Percentiles rank a stretch among this genome's conserved stretches.
Evolutionary conservation across 164 flowering plant genomes (phyloP).

Genomic region (Dillenia suffruticosa): DNA sequence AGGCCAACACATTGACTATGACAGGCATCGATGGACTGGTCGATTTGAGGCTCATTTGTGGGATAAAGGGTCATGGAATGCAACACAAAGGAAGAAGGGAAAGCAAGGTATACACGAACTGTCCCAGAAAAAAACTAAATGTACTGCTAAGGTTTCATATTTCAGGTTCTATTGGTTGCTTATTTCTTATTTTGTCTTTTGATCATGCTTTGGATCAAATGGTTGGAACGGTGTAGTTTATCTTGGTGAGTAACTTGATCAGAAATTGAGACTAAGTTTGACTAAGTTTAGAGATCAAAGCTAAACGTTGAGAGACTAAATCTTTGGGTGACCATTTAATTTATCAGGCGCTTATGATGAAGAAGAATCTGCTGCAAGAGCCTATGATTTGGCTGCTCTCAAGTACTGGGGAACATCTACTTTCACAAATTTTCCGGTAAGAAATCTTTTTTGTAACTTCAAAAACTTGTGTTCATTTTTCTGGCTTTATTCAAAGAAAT

Average conservation of each 20-base stretch:
- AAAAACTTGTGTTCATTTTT: too few species aligned
- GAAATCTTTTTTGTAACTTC: too few species aligned
- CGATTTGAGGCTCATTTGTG: conserved; percentile 67
- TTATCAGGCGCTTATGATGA: conserved; percentile 58
- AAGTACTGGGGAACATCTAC: conserved; percentile 64
- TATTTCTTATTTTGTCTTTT: background rate
- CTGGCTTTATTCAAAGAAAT: too few species aligned
- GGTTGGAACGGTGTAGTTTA: conserved; percentile 33
- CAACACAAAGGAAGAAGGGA: conserved; percentile 64
- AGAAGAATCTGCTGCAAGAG: conserved; percentile 72
- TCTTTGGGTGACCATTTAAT: background rate
- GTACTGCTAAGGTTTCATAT: background rate
- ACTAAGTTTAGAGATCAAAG: background rate
- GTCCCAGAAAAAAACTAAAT: too few species aligned
- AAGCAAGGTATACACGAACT: conserved; percentile 40
- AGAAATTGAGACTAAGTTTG: background rate
- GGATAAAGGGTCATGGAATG: conserved; percentile 68
- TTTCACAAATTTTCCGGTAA: conserved; percentile 53
- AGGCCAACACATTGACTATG: too few species aligned
- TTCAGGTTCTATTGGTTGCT: conserved; percentile 3
- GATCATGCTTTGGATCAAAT: background rate
- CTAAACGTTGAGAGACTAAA: background rate
- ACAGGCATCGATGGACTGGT: conserved; percentile 71
- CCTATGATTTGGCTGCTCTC: conserved; percentile 62
- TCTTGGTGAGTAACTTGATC: conserved; percentile 33